These are phyloP conservation scores for Paramecium biaurelia DNA, from an alignment of 73 alveolate genomes.

Conservation along the genomic window DNA sequence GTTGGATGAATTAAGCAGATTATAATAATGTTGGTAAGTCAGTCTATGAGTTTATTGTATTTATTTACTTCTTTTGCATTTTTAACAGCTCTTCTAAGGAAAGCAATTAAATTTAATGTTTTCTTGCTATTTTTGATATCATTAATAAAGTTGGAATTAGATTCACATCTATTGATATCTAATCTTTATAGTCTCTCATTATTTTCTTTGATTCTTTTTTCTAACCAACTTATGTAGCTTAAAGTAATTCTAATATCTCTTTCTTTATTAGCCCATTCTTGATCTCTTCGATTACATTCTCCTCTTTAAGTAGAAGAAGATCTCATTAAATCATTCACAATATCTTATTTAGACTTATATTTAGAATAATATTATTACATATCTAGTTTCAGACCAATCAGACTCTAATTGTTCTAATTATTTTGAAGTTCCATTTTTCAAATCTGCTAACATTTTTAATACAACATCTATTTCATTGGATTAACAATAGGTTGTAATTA, in stretches of 20 bases:
- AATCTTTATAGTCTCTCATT: not conserved
- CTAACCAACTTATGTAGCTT: constrained; percentile 41
- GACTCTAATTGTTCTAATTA: not conserved
- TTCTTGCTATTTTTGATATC: constrained; percentile 35
- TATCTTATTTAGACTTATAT: not conserved
- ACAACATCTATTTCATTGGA: constrained; percentile 40
- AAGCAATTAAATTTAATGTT: not conserved
- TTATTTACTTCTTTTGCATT: constrained; percentile 32
- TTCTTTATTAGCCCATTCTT: constrained; percentile 28
- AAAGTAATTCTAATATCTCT: constrained; percentile 49
- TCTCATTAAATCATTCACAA: not conserved
- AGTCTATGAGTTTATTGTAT: not conserved
- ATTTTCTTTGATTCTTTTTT: constrained; percentile 46
- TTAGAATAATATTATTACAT: not conserved
- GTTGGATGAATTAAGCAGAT: constrained; percentile 22
- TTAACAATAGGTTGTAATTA: not conserved
- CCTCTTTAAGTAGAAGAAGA: constrained; percentile 41
- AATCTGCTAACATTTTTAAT: not conserved
- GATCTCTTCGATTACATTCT: constrained; percentile 29
- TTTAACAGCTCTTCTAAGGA: constrained; percentile 33
- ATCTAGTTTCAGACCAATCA: not conserved
- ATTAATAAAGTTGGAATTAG: constrained; percentile 31
- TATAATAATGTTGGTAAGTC: constrained; percentile 23
- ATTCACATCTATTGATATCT: constrained; percentile 47
- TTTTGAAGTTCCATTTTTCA: not conserved